Percentiles rank a stretch among this genome's conserved stretches.
Evolutionary conservation across 2,329 filamentous ascomycete species (phyloP).

Genomic region (Ramichloridium luteum): DNA sequence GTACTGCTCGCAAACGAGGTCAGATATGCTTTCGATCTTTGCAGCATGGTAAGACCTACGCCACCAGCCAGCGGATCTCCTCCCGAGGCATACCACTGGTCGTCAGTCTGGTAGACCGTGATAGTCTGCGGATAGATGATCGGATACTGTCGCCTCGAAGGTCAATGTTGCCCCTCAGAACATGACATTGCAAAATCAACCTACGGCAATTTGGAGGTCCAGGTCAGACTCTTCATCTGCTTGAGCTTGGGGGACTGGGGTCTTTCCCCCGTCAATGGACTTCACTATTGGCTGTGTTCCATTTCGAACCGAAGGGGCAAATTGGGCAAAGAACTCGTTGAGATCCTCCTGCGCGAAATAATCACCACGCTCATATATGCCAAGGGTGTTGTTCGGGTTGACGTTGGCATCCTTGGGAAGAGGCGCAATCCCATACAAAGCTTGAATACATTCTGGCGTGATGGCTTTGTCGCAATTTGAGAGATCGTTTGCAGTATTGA

Average conservation of each 20-base stretch:
- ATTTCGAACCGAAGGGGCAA: slow-evolving; percentile 11
- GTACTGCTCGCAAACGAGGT: slow-evolving; percentile 18
- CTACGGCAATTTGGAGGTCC: slow-evolving; percentile 11
- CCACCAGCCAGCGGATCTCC: neutral
- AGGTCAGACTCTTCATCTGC: slow-evolving; percentile 17
- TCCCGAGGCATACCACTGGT: slow-evolving; percentile 3
- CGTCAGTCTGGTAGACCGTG: slow-evolving; percentile 13
- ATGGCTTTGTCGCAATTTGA: slow-evolving; percentile 17
- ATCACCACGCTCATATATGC: slow-evolving; percentile 10
- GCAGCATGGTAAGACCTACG: too few species aligned
- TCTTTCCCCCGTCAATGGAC: slow-evolving; percentile 14
- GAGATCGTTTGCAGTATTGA: slow-evolving; percentile 7
- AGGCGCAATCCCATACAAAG: slow-evolving; percentile 30
- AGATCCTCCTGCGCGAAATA: slow-evolving; percentile 11
- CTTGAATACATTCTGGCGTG: slow-evolving; percentile 31
- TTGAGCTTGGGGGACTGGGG: slow-evolving; percentile 23
- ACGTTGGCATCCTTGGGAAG: slow-evolving; percentile 4
- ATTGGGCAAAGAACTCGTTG: slow-evolving; percentile 29
- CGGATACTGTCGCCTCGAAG: slow-evolving; percentile 24
- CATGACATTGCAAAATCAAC: slow-evolving; percentile 2
- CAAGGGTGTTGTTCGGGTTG: slow-evolving; percentile 16
- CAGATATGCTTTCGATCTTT: neutral
- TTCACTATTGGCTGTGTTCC: slow-evolving; percentile 18
- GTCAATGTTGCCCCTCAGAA: neutral
- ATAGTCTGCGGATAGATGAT: slow-evolving; percentile 21